These are phyloP conservation scores for Nakaseomyces uthaithaninus DNA, from an alignment of 1,139 yeast genomes.

Conservation along the genomic window DNA sequence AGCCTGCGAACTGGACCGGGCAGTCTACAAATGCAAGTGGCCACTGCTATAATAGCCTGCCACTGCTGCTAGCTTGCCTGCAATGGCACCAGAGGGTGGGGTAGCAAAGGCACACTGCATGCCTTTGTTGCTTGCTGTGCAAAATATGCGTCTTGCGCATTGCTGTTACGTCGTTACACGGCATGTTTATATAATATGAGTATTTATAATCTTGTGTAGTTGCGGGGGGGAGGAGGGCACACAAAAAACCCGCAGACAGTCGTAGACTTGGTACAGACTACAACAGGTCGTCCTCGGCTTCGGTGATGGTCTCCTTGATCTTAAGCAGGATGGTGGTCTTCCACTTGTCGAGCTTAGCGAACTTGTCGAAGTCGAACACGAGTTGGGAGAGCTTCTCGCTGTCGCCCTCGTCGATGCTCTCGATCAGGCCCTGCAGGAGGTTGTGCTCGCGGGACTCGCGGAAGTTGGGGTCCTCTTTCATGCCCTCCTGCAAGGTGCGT, in stretches of 20 bases:
- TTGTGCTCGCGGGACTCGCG: slow-evolving; percentile 70
- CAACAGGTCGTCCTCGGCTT: slow-evolving; percentile 56
- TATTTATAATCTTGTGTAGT: neutral
- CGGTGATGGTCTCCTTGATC: slow-evolving; percentile 66
- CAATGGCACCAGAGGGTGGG: too few species aligned
- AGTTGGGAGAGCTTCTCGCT: slow-evolving; percentile 65
- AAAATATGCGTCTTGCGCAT: too few species aligned
- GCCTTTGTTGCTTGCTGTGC: too few species aligned
- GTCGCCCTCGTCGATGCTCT: slow-evolving; percentile 73
- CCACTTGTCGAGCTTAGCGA: slow-evolving; percentile 82
- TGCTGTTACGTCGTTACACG: too few species aligned
- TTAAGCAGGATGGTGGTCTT: slow-evolving; percentile 79
- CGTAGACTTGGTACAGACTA: slow-evolving; percentile 8
- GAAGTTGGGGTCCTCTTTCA: slow-evolving; percentile 71
- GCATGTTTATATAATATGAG: neutral
- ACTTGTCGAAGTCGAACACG: slow-evolving; percentile 80
- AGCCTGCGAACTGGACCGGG: too few species aligned
- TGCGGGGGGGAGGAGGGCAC: neutral
- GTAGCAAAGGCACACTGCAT: too few species aligned
- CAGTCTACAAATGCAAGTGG: too few species aligned
- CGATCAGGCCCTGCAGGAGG: slow-evolving; percentile 55
- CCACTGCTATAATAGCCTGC: too few species aligned
- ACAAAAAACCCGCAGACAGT: too few species aligned
- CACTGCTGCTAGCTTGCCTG: too few species aligned
- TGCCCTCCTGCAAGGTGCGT: slow-evolving; percentile 56